Evolutionary conservation across 2,329 filamentous ascomycete genomes (phyloP), one percentile per base, ranked within the genome.

Genomic region (Colletotrichum echinochloae): DNA sequence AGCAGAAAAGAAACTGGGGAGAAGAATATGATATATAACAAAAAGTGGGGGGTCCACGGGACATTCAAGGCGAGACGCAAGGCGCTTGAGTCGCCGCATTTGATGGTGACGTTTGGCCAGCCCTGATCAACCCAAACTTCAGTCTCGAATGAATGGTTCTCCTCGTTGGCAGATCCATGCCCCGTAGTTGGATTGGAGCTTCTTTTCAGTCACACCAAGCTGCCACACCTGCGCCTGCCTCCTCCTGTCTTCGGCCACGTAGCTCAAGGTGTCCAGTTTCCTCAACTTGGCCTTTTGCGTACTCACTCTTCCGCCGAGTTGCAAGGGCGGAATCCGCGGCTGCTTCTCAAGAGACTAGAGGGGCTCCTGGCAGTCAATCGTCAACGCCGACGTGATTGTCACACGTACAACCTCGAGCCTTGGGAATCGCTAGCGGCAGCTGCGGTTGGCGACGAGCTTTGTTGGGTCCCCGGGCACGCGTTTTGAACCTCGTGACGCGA

Each of bases 71-170:
- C 33, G 51, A 49, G 30, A 26, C 37, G 18, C 44, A 37, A 51
- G 59, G 33, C 59, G 33, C 59, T 28, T 61, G 59, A 61, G 20
- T 61, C 59, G 59, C 44, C 33, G 59, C 44, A 20, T 30, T 23
- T 26, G 23, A 51, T 33, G 12, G 46, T 49, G 33, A 35, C 44
- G 23, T 51, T 44, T 33, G 56, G 12, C 56, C 28, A 48, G 39
- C 9, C 28, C 14, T 41, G 35, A 18, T 39, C 23, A 57, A 9
- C 54, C 23, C 26, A 8, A 39, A 14, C 54, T 56, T 56, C 54
- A 20, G n/a, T 56, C 54, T 56, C 16, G 35, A n/a, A 18, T 26
- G n/a, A 56, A 56, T 26, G 7, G 23, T 35, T 56, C 26, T n/a
- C n/a, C 8, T 11, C n/a, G 33, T 39, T 37, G 12, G 14, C 52